Percentiles rank a stretch among this genome's conserved stretches.
These are phyloP conservation scores for Globomyces sp. DNA, from an alignment of 371 early-diverging fungal genomes.

Conservation along the genomic window DNA sequence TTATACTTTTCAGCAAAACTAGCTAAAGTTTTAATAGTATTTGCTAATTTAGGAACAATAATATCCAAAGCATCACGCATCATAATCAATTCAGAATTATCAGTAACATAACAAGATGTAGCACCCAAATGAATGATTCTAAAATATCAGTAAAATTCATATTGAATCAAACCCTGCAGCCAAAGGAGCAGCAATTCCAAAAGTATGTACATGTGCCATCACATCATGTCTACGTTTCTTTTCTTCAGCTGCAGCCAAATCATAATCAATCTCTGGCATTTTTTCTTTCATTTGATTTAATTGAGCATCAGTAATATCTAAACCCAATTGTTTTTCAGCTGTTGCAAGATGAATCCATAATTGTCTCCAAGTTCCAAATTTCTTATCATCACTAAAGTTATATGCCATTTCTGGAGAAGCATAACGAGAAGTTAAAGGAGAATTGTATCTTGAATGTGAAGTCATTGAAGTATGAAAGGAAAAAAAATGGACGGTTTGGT, in stretches of 20 bases:
- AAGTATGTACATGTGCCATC: constrained; percentile 88
- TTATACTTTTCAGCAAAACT: constrained; percentile 78
- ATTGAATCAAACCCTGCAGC: constrained; percentile 57
- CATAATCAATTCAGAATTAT: constrained; percentile 95
- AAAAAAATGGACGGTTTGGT: background rate
- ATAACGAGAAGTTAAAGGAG: constrained; percentile 94
- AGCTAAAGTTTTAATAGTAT: constrained; percentile 74
- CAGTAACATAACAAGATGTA: constrained; percentile 96
- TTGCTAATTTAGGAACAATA: constrained; percentile 82
- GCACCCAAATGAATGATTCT: constrained; percentile 97
- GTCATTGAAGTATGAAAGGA: background rate
- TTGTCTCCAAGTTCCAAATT: constrained; percentile 90
- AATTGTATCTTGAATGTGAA: constrained; percentile 64
- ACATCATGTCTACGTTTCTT: constrained; percentile 95
- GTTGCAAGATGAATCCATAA: constrained; percentile 93
- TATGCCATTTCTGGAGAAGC: constrained; percentile 96
- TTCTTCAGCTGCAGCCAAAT: constrained; percentile 87
- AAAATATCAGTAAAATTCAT: too few species aligned
- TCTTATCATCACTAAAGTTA: constrained; percentile 90
- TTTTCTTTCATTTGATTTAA: constrained; percentile 85
- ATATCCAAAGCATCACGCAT: constrained; percentile 92
- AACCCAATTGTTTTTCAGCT: constrained; percentile 89
- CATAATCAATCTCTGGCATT: constrained; percentile 87
- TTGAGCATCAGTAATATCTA: constrained; percentile 87
- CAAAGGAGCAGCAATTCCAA: constrained; percentile 84